Evolutionary conservation across 768 basidiomycete species (phyloP).

Genomic region (Russula vinacea): DNA sequence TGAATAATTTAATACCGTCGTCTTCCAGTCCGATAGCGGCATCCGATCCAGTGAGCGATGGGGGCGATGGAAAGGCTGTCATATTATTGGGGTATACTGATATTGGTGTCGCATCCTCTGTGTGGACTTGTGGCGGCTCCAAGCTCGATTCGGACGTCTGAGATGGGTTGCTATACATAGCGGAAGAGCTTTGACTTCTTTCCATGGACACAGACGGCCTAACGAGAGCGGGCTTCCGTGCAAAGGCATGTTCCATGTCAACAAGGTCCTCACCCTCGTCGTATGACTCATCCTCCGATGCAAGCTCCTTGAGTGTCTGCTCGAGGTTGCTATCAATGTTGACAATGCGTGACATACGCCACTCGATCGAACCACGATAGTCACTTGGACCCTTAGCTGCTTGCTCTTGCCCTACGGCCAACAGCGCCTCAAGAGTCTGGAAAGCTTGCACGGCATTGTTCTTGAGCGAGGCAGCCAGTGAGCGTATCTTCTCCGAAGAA

Average conservation of each 20-base stretch:
- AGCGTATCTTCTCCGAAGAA: slow-evolving; percentile 34
- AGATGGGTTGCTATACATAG: slow-evolving; percentile 32
- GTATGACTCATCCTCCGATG: slow-evolving; percentile 36
- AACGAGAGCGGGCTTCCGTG: slow-evolving; percentile 34
- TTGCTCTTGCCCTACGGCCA: slow-evolving; percentile 67
- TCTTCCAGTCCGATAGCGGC: slow-evolving; percentile 28
- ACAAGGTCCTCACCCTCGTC: slow-evolving; percentile 54
- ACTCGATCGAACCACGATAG: slow-evolving; percentile 72
- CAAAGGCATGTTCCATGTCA: slow-evolving; percentile 54
- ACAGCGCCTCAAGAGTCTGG: slow-evolving; percentile 58
- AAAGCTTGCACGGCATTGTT: slow-evolving; percentile 55
- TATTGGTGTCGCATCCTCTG: slow-evolving; percentile 18
- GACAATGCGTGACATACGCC: slow-evolving; percentile 71
- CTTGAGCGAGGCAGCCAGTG: slow-evolving; percentile 50
- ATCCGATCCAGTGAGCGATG: slow-evolving; percentile 16
- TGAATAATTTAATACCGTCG: slow-evolving; percentile 28
- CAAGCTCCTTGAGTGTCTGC: slow-evolving; percentile 37
- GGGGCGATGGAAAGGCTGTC: slow-evolving; percentile 4
- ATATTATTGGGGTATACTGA: slow-evolving; percentile 19
- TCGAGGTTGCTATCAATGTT: slow-evolving; percentile 50
- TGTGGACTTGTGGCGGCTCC: slow-evolving; percentile 23
- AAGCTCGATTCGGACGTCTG: slow-evolving; percentile 36
- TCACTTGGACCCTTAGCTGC: slow-evolving; percentile 65
- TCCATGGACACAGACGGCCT: slow-evolving; percentile 5
- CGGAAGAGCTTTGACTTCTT: slow-evolving; percentile 22